These are phyloP conservation scores for Glarea lozoyensis DNA, from an alignment of 495 filamentous ascomycete species.

Conservation along the genomic window DNA sequence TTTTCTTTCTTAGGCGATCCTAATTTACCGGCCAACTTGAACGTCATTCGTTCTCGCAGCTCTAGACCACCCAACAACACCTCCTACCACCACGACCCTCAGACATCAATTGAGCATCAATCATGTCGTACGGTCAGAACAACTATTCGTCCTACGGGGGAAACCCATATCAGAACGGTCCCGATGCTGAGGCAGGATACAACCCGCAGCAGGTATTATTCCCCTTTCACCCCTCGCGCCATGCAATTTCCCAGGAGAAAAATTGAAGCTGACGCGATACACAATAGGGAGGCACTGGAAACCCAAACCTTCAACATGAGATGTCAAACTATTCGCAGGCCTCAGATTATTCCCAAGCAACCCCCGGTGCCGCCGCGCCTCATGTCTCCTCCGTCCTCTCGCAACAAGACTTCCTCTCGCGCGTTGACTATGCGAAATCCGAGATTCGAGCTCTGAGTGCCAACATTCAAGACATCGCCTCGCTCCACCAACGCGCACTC, in stretches of 20 bases:
- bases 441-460: conserved; percentile 47
- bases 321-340: conserved; percentile 17
- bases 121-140: conserved; percentile 22
- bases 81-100: not conserved
- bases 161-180: conserved; percentile 29
- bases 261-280: not conserved
- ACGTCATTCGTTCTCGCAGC: conserved; percentile 1
- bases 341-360: conserved; percentile 14
- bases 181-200: conserved; percentile 16
- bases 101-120: conserved; percentile 17
- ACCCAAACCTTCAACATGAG: conserved; percentile 14
- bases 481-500: conserved; percentile 51
- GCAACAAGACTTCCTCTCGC: conserved; percentile 49
- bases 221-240: not conserved
- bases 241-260: not conserved
- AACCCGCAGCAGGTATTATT: conserved; percentile 1
- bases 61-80: not conserved
- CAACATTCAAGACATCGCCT: conserved; percentile 47
- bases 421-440: conserved; percentile 46
- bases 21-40: not conserved
- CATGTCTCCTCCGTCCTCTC: conserved; percentile 29
- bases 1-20: no score
- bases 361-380: conserved; percentile 11
- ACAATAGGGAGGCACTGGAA: conserved; percentile 3
- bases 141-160: conserved; percentile 30